phyloP scores from a whole-genome alignment of 495 filamentous ascomycete species.

The Hypoxylon lienhwacheense region DNA sequence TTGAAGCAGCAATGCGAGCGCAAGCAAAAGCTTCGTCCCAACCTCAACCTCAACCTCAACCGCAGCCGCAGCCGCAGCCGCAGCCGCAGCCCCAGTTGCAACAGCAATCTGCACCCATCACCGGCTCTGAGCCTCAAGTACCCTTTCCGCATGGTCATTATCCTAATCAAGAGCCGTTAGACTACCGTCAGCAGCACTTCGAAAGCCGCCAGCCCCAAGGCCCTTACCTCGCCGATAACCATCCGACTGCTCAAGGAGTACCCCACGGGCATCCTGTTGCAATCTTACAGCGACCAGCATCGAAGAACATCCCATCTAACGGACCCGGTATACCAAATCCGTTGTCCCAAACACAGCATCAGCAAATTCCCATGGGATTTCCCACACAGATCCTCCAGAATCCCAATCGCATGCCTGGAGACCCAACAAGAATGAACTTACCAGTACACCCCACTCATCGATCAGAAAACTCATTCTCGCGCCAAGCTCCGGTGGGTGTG shows the following conservation, averaged over 20 bases:
- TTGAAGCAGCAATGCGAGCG: conserved; percentile 87
- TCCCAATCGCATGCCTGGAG: conserved; percentile 48
- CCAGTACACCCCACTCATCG: conserved; percentile 42
- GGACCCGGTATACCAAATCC: conserved; percentile 31
- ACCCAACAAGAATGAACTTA: conserved; percentile 38
- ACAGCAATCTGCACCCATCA: conserved; percentile 34
- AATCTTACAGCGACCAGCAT: conserved; percentile 50
- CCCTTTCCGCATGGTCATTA: conserved; percentile 32
- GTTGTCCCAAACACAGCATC: conserved; percentile 45
- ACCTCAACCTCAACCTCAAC: conserved; percentile 30
- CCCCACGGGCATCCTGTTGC: conserved; percentile 48
- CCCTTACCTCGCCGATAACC: conserved; percentile 30
- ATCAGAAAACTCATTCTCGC: conserved; percentile 44
- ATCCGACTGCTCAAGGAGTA: conserved; percentile 26
- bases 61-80: conserved; percentile 32
- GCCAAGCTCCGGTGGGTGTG: conserved; percentile 54
- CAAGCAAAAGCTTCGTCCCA: conserved; percentile 55
- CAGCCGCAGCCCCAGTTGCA: conserved; percentile 40
- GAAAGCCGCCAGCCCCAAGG: conserved; percentile 33
- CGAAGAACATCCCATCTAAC: conserved; percentile 40
- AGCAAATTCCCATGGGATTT: conserved; percentile 49
- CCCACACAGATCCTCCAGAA: conserved; percentile 62
- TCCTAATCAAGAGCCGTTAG: conserved; percentile 29
- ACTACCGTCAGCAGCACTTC: conserved; percentile 32
- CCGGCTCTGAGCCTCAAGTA: conserved; percentile 39